Percentiles rank a stretch among this genome's conserved stretches.
These are phyloP conservation scores for carrot (Daucus carota) DNA, from an alignment of 129 eudicot genomes.

Conservation along the genomic window DH1_v3.0 NC_030386.2:4159001-4159500, in stretches of 20 bases:
- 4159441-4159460: conserved; percentile 1
- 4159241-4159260: neutral
- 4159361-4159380: neutral
- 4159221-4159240: neutral
- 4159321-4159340: neutral
- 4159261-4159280: neutral
- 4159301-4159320: neutral
- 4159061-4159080: neutral
- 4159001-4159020: neutral
- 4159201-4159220: neutral
- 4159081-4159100: neutral
- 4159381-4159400: neutral
- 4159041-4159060: neutral
- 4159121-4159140: neutral
- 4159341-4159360: neutral
- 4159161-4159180: neutral
- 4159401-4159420: neutral
- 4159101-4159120: neutral
- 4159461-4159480: conserved; percentile 4
- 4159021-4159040: neutral
- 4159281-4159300: neutral
- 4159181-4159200: neutral
- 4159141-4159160: too few relatives aligned
- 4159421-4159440: neutral
- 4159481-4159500: conserved; percentile 1